A percentile compares a stretch with the other conserved stretches of the same genome.
Conservation (phyloP, 179 eudicot genomes). For the Gypsophila paniculata region DNA sequence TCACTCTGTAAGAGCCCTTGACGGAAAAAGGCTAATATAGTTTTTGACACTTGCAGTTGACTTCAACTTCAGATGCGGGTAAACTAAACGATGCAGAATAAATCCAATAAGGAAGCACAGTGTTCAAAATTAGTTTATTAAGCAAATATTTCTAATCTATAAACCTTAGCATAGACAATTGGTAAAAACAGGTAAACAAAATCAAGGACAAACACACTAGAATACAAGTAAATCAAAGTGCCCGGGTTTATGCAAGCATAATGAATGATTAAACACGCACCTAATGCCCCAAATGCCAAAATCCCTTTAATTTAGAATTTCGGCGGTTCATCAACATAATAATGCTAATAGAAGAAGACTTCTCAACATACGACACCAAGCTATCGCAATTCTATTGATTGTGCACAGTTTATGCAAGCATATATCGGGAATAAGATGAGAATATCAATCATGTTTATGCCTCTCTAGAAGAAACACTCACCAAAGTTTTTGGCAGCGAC, state of each 20-base stretch:
- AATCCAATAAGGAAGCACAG: background rate
- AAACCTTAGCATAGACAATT: no score
- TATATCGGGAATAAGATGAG: no score
- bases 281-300: background rate
- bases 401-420: background rate
- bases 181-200: background rate
- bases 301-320: background rate
- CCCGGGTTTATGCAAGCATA: background rate
- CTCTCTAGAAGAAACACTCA: slow-evolving; percentile 28
- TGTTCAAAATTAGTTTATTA: background rate
- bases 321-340: background rate
- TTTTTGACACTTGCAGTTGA: background rate
- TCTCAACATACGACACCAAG: slow-evolving; percentile 4
- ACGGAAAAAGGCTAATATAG: no score
- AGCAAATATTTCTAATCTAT: background rate
- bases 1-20: no score
- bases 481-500: slow-evolving; percentile 57
- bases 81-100: background rate
- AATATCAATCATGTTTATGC: background rate
- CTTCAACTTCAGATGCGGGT: background rate
- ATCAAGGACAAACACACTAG: background rate
- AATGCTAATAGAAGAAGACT: background rate
- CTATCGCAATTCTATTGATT: background rate
- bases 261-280: background rate
- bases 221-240: background rate